Evolutionary conservation across 1,284 basidiomycete species (phyloP).

Genomic region (Fomes fomentarius): DNA sequence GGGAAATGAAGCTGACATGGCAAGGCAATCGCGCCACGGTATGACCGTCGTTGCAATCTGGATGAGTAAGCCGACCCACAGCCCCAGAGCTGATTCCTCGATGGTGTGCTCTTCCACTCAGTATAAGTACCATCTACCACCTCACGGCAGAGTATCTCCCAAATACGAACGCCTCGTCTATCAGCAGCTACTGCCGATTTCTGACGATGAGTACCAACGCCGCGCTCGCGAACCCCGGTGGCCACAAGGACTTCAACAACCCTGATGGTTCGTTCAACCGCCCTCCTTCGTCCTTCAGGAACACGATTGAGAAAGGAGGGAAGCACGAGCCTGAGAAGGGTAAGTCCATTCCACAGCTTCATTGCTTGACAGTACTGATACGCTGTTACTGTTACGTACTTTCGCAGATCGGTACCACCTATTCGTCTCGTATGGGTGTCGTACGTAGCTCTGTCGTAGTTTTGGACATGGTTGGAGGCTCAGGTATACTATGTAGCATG

Average conservation of each 20-base stretch:
- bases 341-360: slow-evolving; percentile 39
- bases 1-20: no score
- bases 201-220: slow-evolving; percentile 28
- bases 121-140: neutral
- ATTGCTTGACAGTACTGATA: neutral
- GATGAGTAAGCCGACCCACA: no score
- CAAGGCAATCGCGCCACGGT: no score
- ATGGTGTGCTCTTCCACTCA: neutral
- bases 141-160: no score
- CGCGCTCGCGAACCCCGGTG: slow-evolving; percentile 40
- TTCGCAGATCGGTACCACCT: slow-evolving; percentile 84
- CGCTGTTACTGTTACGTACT: neutral
- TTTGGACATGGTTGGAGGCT: neutral
- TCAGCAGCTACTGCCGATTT: no score
- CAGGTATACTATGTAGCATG: slow-evolving; percentile 60
- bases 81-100: no score
- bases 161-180: no score
- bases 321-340: slow-evolving; percentile 85
- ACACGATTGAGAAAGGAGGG: slow-evolving; percentile 71
- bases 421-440: slow-evolving; percentile 81
- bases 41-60: no score
- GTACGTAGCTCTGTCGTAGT: slow-evolving; percentile 49
- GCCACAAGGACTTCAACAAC: slow-evolving; percentile 54
- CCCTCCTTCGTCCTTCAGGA: slow-evolving; percentile 72
- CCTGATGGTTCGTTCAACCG: slow-evolving; percentile 86